Percentiles rank a stretch among this genome's conserved stretches.
These are phyloP conservation scores for Lithohypha guttulata DNA, from an alignment of 2,329 filamentous ascomycete genomes.

Conservation along the genomic window DNA sequence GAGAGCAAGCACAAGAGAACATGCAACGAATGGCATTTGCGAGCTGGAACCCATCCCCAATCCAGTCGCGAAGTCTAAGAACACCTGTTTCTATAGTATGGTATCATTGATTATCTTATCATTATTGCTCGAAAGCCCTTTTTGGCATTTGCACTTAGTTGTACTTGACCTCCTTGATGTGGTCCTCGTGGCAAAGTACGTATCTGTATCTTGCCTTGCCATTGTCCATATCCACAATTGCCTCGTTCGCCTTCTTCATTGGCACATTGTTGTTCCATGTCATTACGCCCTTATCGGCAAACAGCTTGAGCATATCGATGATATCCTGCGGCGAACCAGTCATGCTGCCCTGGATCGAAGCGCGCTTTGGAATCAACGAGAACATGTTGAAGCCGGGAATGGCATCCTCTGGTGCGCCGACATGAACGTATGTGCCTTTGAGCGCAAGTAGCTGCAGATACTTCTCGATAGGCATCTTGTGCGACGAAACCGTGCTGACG, in stretches of 20 bases:
- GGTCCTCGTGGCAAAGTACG: conserved; percentile 32
- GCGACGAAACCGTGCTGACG: conserved; percentile 44
- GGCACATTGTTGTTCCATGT: conserved; percentile 34
- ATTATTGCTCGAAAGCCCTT: too few species aligned
- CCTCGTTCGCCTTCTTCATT: conserved; percentile 34
- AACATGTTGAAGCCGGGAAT: conserved; percentile 46
- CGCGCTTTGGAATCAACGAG: conserved; percentile 47
- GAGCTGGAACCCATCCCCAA: too few species aligned
- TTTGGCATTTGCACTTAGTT: too few species aligned
- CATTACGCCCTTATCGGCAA: conserved; percentile 31
- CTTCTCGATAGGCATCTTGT: conserved; percentile 27
- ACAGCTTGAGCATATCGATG: conserved; percentile 33
- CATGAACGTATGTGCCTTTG: conserved; percentile 53
- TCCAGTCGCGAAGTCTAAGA: too few species aligned
- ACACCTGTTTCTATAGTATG: too few species aligned
- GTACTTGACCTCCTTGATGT: too few species aligned
- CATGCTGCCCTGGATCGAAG: conserved; percentile 41
- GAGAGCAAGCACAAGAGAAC: too few species aligned
- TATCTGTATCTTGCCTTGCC: conserved; percentile 37
- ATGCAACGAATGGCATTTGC: too few species aligned
- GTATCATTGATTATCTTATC: too few species aligned
- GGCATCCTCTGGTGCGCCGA: conserved; percentile 54
- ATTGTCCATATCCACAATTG: conserved; percentile 33
- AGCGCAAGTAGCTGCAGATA: conserved; percentile 7
- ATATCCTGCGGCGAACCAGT: conserved; percentile 36